phyloP scores from a whole-genome alignment of 1,284 basidiomycete genomes.

The Pseudozyma hubeiensis region DNA sequence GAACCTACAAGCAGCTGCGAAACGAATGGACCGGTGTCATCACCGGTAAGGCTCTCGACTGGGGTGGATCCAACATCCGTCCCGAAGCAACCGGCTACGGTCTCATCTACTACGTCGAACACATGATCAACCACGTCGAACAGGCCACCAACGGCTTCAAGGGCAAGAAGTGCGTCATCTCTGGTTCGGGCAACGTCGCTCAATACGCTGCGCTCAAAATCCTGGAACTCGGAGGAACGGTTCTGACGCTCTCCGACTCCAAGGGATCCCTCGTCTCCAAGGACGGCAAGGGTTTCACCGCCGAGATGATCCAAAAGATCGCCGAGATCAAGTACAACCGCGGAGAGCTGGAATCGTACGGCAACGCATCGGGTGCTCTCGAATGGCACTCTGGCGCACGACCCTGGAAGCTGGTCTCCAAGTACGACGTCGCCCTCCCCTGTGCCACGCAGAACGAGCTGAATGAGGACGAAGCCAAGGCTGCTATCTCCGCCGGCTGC shows the following conservation, averaged over 20 bases:
- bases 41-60: conserved; percentile 81
- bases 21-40: conserved; percentile 83
- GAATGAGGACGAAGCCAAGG: conserved; percentile 77
- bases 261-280: conserved; percentile 77
- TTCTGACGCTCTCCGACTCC: conserved; percentile 83
- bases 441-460: conserved; percentile 85
- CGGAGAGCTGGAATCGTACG: conserved; percentile 70
- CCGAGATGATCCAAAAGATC: conserved; percentile 69
- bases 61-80: conserved; percentile 71
- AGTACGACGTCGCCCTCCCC: conserved; percentile 78
- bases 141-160: conserved; percentile 68
- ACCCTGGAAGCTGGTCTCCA: conserved; percentile 79
- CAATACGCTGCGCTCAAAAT: conserved; percentile 84
- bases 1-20: conserved; percentile 77
- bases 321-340: conserved; percentile 76
- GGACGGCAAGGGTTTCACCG: conserved; percentile 70
- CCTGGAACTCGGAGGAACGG: conserved; percentile 80
- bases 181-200: conserved; percentile 78
- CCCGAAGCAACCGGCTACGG: conserved; percentile 74
- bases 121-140: conserved; percentile 72
- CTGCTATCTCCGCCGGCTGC: conserved; percentile 78
- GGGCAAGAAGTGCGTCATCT: conserved; percentile 78
- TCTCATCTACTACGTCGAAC: conserved; percentile 81
- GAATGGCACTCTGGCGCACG: conserved; percentile 71
- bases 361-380: conserved; percentile 40